phyloP scores from a whole-genome alignment of 306 rosid species.

The Albizia julibrissin region DNA sequence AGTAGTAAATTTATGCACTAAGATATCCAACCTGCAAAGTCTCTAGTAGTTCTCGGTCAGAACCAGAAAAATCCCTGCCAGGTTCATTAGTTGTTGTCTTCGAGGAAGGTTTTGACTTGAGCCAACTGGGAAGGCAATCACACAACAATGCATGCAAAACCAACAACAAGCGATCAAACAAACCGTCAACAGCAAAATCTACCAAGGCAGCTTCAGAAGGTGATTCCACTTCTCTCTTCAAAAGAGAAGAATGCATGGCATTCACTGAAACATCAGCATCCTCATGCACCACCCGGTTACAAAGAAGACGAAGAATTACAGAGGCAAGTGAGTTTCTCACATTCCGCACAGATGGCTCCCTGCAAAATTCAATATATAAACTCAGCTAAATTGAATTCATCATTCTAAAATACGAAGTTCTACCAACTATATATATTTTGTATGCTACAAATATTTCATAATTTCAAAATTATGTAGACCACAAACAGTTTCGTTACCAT shows the following conservation, averaged over 20 bases:
- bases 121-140: slow-evolving; percentile 79
- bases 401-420: neutral
- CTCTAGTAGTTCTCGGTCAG: slow-evolving; percentile 77
- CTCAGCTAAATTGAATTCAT: slow-evolving; percentile 1
- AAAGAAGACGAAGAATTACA: slow-evolving; percentile 80
- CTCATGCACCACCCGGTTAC: slow-evolving; percentile 78
- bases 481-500: neutral
- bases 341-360: slow-evolving; percentile 80
- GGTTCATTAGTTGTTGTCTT: slow-evolving; percentile 56
- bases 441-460: slow-evolving; percentile 5
- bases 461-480: neutral
- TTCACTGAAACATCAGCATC: slow-evolving; percentile 49
- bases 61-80: slow-evolving; percentile 51
- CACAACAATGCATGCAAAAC: slow-evolving; percentile 85
- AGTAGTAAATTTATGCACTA: slow-evolving; percentile 12
- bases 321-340: slow-evolving; percentile 74
- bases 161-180: slow-evolving; percentile 73
- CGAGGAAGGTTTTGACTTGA: slow-evolving; percentile 48
- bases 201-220: slow-evolving; percentile 58
- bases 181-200: slow-evolving; percentile 58
- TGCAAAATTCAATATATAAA: slow-evolving; percentile 43
- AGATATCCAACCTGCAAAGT: slow-evolving; percentile 71
- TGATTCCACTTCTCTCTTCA: slow-evolving; percentile 64
- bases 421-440: neutral
- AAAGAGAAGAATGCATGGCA: slow-evolving; percentile 42